These are phyloP conservation scores for Phytophthora brassicae DNA, from an alignment of 352 stramenopile genomes.

Conservation along the genomic window DNA sequence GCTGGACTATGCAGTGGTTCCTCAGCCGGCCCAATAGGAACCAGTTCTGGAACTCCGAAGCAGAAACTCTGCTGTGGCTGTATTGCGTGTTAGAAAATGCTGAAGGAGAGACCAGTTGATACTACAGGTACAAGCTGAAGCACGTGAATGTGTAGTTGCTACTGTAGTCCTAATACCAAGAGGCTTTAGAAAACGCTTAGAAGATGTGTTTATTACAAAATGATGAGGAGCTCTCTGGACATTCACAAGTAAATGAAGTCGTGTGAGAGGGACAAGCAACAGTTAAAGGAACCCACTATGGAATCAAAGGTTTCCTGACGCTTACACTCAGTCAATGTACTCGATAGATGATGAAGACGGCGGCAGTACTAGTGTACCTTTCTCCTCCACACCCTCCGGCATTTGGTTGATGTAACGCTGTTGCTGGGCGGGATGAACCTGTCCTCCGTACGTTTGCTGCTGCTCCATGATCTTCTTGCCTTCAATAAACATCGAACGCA, in stretches of 20 bases:
- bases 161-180: too few relatives aligned
- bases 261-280: too few relatives aligned
- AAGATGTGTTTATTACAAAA: constrained; percentile 38
- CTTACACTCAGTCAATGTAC: constrained; percentile 42
- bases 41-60: constrained; percentile 30
- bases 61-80: constrained; percentile 73
- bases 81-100: constrained; percentile 58
- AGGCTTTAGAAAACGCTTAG: constrained; percentile 18
- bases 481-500: constrained; percentile 75
- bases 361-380: constrained; percentile 24
- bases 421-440: constrained; percentile 38
- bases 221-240: constrained; percentile 25
- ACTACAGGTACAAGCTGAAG: too few relatives aligned
- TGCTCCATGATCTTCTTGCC: constrained; percentile 79
- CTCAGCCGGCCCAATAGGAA: constrained; percentile 24
- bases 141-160: too few relatives aligned
- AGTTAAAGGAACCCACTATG: constrained; percentile 12
- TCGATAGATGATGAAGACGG: constrained; percentile 40
- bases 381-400: constrained; percentile 28
- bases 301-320: constrained; percentile 13
- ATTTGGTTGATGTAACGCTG: constrained; percentile 42
- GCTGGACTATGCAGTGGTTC: constrained; percentile 46
- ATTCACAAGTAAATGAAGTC: not conserved
- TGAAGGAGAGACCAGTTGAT: not conserved
- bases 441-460: constrained; percentile 32